Percentiles rank a stretch among this genome's conserved stretches.
These are phyloP conservation scores for Hypoxylon lienhwacheense DNA, from an alignment of 495 filamentous ascomycete species.

Conservation along the genomic window DNA sequence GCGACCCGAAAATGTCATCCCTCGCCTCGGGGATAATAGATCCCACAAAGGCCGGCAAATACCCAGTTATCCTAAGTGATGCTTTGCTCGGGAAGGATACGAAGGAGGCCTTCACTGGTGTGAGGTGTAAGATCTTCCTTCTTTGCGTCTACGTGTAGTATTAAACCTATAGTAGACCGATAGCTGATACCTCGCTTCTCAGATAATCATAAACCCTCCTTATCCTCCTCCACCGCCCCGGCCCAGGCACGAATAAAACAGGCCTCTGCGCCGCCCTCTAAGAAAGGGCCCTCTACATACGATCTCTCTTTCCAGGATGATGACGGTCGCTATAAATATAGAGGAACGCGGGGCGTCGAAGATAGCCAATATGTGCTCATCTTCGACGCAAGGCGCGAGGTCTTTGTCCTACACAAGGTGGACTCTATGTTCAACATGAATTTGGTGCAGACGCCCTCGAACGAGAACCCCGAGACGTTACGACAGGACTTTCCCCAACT, in stretches of 20 bases:
- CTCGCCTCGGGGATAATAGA: slow-evolving; percentile 45
- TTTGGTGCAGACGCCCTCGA: slow-evolving; percentile 49
- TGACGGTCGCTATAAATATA: slow-evolving; percentile 54
- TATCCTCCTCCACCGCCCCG: slow-evolving; percentile 48
- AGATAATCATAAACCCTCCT: slow-evolving; percentile 59
- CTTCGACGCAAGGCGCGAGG: slow-evolving; percentile 56
- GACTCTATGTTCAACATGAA: slow-evolving; percentile 65
- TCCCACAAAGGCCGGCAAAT: slow-evolving; percentile 55
- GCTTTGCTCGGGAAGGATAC: slow-evolving; percentile 54
- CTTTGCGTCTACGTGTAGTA: too few relatives aligned
- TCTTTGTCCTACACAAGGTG: slow-evolving; percentile 58
- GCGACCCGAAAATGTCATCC: slow-evolving; percentile 32
- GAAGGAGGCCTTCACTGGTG: slow-evolving; percentile 55
- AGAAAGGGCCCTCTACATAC: slow-evolving; percentile 45
- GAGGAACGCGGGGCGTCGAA: slow-evolving; percentile 50
- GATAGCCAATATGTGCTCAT: slow-evolving; percentile 58
- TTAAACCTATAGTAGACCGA: background rate
- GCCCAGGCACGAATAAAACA: slow-evolving; percentile 51
- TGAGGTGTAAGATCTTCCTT: slow-evolving; percentile 49
- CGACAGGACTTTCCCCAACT: slow-evolving; percentile 49
- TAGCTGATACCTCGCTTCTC: slow-evolving; percentile 14
- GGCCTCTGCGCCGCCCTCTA: slow-evolving; percentile 33
- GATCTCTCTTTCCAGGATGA: slow-evolving; percentile 52
- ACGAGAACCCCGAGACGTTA: slow-evolving; percentile 43
- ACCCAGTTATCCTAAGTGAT: slow-evolving; percentile 59